Conservation (phyloP, 371 early-diverging fungal genomes). For the Mortierella sp. region DNA sequence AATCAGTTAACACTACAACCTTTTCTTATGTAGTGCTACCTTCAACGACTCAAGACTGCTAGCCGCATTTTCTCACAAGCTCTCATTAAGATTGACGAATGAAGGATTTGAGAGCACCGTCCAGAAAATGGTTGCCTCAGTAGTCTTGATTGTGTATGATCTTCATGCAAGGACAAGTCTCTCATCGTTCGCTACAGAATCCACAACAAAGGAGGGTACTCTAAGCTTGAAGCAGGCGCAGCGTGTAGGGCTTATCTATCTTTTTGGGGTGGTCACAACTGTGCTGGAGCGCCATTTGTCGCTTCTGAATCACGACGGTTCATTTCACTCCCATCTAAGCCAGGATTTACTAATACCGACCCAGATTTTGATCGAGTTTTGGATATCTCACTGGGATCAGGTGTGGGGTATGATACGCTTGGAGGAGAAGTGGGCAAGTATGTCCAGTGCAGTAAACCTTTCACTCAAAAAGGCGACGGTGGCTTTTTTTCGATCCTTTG, state of each 20-base stretch:
- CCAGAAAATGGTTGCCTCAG: constrained; percentile 35
- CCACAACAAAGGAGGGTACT: constrained; percentile 32
- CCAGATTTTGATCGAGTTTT: constrained; percentile 37
- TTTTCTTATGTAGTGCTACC: constrained; percentile 15
- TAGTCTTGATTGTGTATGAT: constrained; percentile 39
- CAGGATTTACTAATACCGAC: constrained; percentile 28
- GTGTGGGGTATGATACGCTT: constrained; percentile 54
- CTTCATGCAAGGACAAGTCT: constrained; percentile 34
- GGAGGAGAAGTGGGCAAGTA: constrained; percentile 44
- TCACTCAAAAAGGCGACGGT: constrained; percentile 36
- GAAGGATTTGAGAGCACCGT: constrained; percentile 11
- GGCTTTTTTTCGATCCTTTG: constrained; percentile 36
- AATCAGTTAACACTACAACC: neutral
- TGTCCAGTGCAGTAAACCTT: constrained; percentile 12
- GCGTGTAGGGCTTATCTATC: constrained; percentile 34
- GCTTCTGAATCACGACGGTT: neutral
- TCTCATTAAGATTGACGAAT: constrained; percentile 4
- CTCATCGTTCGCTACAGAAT: constrained; percentile 22
- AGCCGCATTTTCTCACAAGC: constrained; percentile 17
- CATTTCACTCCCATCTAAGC: constrained; percentile 1
- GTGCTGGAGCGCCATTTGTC: constrained; percentile 31
- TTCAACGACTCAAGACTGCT: constrained; percentile 23
- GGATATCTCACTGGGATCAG: constrained; percentile 56
- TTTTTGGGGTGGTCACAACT: constrained; percentile 19
- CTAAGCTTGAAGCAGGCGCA: constrained; percentile 46